Percentiles rank a stretch among this genome's conserved stretches.
phyloP scores from a whole-genome alignment of 2,329 filamentous ascomycete genomes.

The Claviceps sorghi region DNA sequence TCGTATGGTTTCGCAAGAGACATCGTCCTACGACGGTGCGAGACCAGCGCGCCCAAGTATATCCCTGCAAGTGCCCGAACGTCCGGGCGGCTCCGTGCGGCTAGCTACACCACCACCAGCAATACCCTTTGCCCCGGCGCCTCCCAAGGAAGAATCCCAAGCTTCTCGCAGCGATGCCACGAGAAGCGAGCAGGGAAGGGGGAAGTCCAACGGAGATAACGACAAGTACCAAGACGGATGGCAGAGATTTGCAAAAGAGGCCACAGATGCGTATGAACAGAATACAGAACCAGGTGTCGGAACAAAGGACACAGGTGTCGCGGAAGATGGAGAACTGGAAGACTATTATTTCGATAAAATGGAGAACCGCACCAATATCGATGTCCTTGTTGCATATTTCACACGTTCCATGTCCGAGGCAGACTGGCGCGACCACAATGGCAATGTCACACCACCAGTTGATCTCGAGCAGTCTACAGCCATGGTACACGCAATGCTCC shows the following conservation, averaged over 20 bases:
- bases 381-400: slow-evolving; percentile 40
- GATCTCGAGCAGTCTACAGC: slow-evolving; percentile 38
- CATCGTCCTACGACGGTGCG: slow-evolving; percentile 5
- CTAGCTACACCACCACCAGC: slow-evolving; percentile 40
- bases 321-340: slow-evolving; percentile 9
- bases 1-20: not conserved
- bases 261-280: slow-evolving; percentile 10
- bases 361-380: slow-evolving; percentile 39
- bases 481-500: slow-evolving; percentile 38
- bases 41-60: slow-evolving; percentile 23
- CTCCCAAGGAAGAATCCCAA: slow-evolving; percentile 28
- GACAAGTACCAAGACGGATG: slow-evolving; percentile 6
- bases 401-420: slow-evolving; percentile 34
- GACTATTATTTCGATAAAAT: slow-evolving; percentile 21
- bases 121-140: slow-evolving; percentile 16
- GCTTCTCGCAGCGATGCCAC: not conserved
- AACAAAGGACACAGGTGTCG: not conserved
- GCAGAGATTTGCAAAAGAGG: slow-evolving; percentile 11
- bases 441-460: slow-evolving; percentile 27
- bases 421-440: slow-evolving; percentile 36
- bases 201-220: not conserved
- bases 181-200: not conserved
- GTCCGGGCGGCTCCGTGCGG: slow-evolving; percentile 43
- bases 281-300: not conserved
- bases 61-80: slow-evolving; percentile 30